Evolutionary conservation across 768 basidiomycete genomes (phyloP).

Genomic region (Kockovaella imperatae): DNA sequence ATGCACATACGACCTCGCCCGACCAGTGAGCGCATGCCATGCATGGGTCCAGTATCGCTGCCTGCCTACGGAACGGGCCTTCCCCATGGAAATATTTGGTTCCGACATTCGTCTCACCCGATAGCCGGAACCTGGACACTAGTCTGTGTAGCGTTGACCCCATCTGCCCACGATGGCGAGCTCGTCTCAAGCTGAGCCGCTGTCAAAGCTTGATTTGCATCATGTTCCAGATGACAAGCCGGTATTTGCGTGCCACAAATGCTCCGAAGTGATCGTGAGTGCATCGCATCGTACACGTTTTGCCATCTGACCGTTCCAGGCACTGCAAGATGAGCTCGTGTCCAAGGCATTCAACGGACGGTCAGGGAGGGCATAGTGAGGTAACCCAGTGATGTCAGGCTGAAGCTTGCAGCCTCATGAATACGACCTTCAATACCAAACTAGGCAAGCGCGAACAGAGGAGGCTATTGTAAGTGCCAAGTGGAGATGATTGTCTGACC

Average conservation of each 20-base stretch:
- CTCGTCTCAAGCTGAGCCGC: background rate
- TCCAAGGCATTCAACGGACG: slow-evolving; percentile 43
- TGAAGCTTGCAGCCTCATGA: slow-evolving; percentile 29
- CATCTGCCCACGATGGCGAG: background rate
- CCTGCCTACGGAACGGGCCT: background rate
- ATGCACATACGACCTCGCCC: no score
- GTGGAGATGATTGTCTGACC: background rate
- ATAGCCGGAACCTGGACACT: background rate
- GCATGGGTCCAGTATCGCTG: no score
- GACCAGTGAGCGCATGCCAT: no score
- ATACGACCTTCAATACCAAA: slow-evolving; percentile 43
- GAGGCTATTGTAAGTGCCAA: slow-evolving; percentile 26
- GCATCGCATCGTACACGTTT: background rate
- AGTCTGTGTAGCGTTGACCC: background rate
- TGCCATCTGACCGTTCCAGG: slow-evolving; percentile 3
- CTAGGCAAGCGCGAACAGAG: slow-evolving; percentile 39
- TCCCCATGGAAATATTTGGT: background rate
- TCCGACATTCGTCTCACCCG: background rate
- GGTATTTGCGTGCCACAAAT: slow-evolving; percentile 27
- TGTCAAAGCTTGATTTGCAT: slow-evolving; percentile 17
- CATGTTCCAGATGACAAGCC: slow-evolving; percentile 25
- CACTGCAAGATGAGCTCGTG: slow-evolving; percentile 42
- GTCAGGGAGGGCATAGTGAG: slow-evolving; percentile 41
- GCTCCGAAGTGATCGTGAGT: slow-evolving; percentile 20
- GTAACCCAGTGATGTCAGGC: background rate